Evolutionary conservation across 139 green algal genomes (phyloP), one percentile per base, ranked within the genome.

Genomic region (Nannochloris sp.): DNA sequence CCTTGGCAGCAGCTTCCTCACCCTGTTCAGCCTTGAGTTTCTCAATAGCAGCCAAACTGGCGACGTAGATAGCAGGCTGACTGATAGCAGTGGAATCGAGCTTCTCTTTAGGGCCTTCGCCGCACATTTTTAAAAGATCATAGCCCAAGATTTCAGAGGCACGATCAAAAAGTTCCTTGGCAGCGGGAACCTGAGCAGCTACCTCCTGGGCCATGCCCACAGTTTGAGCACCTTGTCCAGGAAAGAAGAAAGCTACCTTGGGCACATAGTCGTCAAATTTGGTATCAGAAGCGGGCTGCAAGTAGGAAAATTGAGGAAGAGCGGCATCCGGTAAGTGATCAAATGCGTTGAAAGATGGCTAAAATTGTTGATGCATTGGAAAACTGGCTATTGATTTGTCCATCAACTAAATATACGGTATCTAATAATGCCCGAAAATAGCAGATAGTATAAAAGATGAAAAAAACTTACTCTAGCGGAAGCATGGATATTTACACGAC

Each of bases 41-140:
- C 84, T 99, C 94, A 37, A 99, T 62, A 13, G 93, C 95, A 34
- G 95, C 95, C 66, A 99, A 70, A 51, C 75, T 91, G 46, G 87
- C 75, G 3, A 99, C 95, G 68, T 96, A 99, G 73, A 99, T 98
- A 42, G 95, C 95, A 4, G 95, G 95, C 85, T 99, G 94, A 72
- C 76, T 90, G 54, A 96, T 72, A 14, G 75, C 92, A 24, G 95
- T 99, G 37, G 80, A 89, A 81, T 99, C 86, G 33, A 99, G 84
- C 76, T 92, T 92, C 51, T 98, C 95, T 80, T 95, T 95, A 36
- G 95, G 95, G 6, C 94, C 87, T 37, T 96, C 79, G 1, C 76
- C 39, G 77, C 90, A 96, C n/a, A 97, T 77, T 57, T 94, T 67
- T 7, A 98, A 84, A 31, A 99, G 78, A 76, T 99, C 92, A 63